phyloP scores from a whole-genome alignment of 768 basidiomycete species.

The Pleurotus pulmonarius region DNA sequence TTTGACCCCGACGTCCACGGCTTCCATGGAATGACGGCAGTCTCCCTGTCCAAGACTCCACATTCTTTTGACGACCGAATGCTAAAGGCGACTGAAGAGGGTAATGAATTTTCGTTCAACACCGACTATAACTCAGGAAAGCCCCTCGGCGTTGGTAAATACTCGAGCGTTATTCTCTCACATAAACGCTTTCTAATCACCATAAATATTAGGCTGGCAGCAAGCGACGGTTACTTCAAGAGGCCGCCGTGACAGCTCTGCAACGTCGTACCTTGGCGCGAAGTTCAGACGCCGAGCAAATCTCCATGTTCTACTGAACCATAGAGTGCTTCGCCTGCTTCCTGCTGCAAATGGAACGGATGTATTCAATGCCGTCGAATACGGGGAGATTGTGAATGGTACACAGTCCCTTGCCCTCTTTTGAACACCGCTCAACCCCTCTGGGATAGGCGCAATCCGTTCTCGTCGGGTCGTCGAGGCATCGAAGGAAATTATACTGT shows the following conservation, averaged over 20 bases:
- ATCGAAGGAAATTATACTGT: slow-evolving; percentile 33
- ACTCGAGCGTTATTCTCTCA: not conserved
- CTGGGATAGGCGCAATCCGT: not conserved
- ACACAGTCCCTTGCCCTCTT: not conserved
- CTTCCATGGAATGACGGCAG: slow-evolving; percentile 14
- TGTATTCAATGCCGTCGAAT: slow-evolving; percentile 17
- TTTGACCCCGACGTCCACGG: slow-evolving; percentile 24
- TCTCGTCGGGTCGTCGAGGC: slow-evolving; percentile 14
- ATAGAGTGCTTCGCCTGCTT: slow-evolving; percentile 12
- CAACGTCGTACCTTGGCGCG: slow-evolving; percentile 26
- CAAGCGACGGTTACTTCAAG: slow-evolving; percentile 23
- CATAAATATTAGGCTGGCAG: slow-evolving; percentile 18
- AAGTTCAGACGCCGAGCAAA: slow-evolving; percentile 22
- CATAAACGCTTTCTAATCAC: not conserved
- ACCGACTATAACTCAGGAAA: slow-evolving; percentile 29
- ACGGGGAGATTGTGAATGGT: slow-evolving; percentile 7
- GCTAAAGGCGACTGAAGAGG: slow-evolving; percentile 18
- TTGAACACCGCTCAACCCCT: not conserved
- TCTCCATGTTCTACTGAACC: slow-evolving; percentile 25
- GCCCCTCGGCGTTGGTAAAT: slow-evolving; percentile 22
- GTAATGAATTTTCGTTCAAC: slow-evolving; percentile 26
- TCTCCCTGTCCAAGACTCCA: slow-evolving; percentile 16
- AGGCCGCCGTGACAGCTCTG: slow-evolving; percentile 24
- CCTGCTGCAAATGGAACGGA: not conserved
- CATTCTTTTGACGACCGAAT: slow-evolving; percentile 15